Base-by-base conservation (phyloP, 768 basidiomycete species). In the Macrolepiota fuliginosa region DNA sequence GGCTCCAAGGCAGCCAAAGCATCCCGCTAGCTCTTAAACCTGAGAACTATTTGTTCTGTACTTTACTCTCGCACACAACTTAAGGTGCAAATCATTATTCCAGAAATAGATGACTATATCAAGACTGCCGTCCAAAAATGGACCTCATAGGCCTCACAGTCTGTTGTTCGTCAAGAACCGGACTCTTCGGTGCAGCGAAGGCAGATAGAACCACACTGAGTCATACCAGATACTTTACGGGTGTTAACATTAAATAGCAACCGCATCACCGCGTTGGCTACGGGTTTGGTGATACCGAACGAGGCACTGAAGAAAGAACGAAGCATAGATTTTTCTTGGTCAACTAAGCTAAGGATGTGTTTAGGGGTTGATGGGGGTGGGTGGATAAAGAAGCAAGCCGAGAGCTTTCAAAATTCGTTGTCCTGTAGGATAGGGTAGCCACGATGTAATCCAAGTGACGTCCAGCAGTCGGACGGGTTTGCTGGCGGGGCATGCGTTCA, bases 361-460 rank as follows among this genome's bases (percentile, higher is more conserved):
- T 80, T 29, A 45, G 57, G 15, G 73, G 77, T 10, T 32, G 51
- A 61, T 80, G 79, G 77, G 67, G 63, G 12, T 62, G 79, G 10
- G 72, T 72, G 68, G 76, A 81, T 61, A 63, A 74, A 17, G 69
- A 76, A 22, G 73, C 72, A 58, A 65, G 70, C 59, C 65, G 66
- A 36, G 71, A 77, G 66, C 25, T 56, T 80, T 4, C 74, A 77
- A 49, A 78, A 81, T 64, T 75, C 79, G 70, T 64, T 79, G 1
- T 74, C 74, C 1, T 79, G 80, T 66, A 65, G 79, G 13, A 81
- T 79, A 7, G 80, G 79, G 0, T 63, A 80, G 68, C 80, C 79
- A 15, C 63, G 79, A 9, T 79, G 80, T 56, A 78, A 79, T 64
- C 73, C 13, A 63, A 36, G 76, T 19, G 71, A 73, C 11, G 67